Percentiles rank a stretch among this genome's conserved stretches.
These are phyloP conservation scores for Ophiostoma australiae DNA, from an alignment of 2,329 filamentous ascomycete genomes.

Conservation along the genomic window DNA sequence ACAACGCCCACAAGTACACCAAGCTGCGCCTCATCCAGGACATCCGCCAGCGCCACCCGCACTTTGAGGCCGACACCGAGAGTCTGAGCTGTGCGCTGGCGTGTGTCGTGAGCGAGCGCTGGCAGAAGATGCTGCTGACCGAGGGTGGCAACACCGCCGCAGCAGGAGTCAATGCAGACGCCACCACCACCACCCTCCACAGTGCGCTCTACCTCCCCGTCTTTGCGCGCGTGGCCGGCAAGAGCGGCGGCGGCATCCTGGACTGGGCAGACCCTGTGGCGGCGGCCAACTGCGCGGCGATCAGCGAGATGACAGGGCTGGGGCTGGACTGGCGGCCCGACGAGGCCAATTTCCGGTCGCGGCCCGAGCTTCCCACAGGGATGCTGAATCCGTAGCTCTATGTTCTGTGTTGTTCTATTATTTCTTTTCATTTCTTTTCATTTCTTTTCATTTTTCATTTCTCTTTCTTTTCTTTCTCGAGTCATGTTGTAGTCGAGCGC, in stretches of 20 bases:
- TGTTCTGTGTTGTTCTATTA: background rate
- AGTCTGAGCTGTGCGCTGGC: slow-evolving; percentile 35
- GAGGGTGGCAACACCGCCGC: background rate
- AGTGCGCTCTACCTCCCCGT: slow-evolving; percentile 23
- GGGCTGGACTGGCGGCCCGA: slow-evolving; percentile 38
- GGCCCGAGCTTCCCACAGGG: slow-evolving; percentile 26
- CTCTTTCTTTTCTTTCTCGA: background rate
- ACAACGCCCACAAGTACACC: slow-evolving; percentile 44
- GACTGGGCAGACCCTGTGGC: slow-evolving; percentile 38
- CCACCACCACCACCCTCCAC: background rate
- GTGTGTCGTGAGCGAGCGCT: slow-evolving; percentile 28
- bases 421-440: background rate
- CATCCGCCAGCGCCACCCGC: slow-evolving; percentile 39
- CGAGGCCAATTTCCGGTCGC: slow-evolving; percentile 33
- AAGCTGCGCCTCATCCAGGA: slow-evolving; percentile 43
- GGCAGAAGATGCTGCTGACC: slow-evolving; percentile 21
- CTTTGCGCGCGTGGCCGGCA: slow-evolving; percentile 22
- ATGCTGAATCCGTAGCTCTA: slow-evolving; percentile 19
- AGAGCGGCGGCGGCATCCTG: slow-evolving; percentile 38
- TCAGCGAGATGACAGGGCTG: slow-evolving; percentile 29
- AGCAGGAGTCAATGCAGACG: background rate
- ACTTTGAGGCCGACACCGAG: slow-evolving; percentile 44
- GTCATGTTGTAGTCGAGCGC: too few relatives aligned
- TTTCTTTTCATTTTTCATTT: background rate
- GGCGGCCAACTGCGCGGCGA: slow-evolving; percentile 32